Conservation (phyloP, 2,329 filamentous ascomycete species). For the Ophiostoma triangulosporum region DNA sequence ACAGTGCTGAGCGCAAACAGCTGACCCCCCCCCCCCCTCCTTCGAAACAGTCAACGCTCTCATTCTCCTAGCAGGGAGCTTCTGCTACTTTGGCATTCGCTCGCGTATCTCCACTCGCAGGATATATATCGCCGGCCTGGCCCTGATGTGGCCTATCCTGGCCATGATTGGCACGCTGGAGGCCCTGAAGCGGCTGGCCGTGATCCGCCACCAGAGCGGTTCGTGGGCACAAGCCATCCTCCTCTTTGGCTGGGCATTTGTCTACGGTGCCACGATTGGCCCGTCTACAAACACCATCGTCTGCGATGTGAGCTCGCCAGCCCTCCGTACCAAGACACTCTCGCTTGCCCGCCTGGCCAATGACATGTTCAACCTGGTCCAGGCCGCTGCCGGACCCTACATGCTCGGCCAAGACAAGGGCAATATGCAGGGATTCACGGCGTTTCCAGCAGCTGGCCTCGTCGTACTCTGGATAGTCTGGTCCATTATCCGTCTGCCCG, state of each 20-base stretch:
- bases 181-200: slow-evolving; percentile 21
- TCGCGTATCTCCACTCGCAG: slow-evolving; percentile 30
- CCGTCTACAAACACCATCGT: slow-evolving; percentile 14
- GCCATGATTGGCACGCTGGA: slow-evolving; percentile 30
- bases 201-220: slow-evolving; percentile 16
- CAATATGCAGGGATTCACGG: slow-evolving; percentile 13
- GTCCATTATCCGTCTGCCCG: slow-evolving; percentile 12
- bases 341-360: slow-evolving; percentile 12
- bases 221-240: slow-evolving; percentile 28
- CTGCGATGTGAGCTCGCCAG: slow-evolving; percentile 12
- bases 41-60: slow-evolving; percentile 12
- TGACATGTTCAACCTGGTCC: slow-evolving; percentile 12
- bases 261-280: slow-evolving; percentile 13
- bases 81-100: slow-evolving; percentile 28
- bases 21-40: too few species aligned
- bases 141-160: slow-evolving; percentile 22
- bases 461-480: slow-evolving; percentile 10
- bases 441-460: slow-evolving; percentile 9
- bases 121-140: slow-evolving; percentile 26
- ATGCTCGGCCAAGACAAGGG: slow-evolving; percentile 13
- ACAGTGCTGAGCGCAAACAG: too few species aligned
- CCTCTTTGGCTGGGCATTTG: slow-evolving; percentile 28
- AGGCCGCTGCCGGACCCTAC: slow-evolving; percentile 14
- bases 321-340: slow-evolving; percentile 14
- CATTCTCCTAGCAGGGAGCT: slow-evolving; percentile 25